phyloP scores from a whole-genome alignment of 441 rosid species.

The Gossypium gossypioides region DNA sequence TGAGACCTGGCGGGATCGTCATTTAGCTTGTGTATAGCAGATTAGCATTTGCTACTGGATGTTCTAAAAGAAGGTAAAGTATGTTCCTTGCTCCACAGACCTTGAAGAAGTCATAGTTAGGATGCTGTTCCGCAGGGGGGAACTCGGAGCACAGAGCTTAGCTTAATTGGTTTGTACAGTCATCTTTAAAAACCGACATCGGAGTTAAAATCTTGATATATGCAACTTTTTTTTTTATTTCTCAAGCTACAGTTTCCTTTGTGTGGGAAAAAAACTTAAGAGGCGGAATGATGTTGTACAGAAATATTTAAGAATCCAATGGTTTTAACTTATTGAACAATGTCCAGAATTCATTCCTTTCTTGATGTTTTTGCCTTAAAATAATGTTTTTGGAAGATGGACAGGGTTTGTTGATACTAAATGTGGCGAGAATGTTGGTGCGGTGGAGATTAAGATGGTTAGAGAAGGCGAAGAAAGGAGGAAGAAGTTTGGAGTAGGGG shows the following conservation, averaged over 20 bases:
- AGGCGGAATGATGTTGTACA: background rate
- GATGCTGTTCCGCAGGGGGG: background rate
- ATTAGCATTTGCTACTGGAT: background rate
- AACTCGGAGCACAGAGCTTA: background rate
- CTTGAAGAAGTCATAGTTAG: background rate
- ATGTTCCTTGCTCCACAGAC: background rate
- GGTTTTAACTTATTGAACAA: background rate
- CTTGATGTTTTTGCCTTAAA: background rate
- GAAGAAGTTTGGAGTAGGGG: too few relatives aligned
- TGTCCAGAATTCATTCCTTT: background rate
- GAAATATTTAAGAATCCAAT: background rate
- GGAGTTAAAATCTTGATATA: background rate
- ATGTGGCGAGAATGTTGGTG: too few relatives aligned
- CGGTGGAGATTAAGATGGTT: too few relatives aligned
- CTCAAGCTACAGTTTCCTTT: background rate
- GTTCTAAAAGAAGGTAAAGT: background rate
- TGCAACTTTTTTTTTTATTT: background rate
- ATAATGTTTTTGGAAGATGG: background rate
- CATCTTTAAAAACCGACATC: background rate
- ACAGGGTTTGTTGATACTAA: too few relatives aligned
- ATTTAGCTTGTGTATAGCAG: constrained; percentile 21
- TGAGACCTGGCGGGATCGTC: constrained; percentile 42
- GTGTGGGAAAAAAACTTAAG: background rate
- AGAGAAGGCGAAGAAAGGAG: too few relatives aligned
- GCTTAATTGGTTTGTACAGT: background rate